Base-by-base conservation (phyloP, 208 protist genomes). In the Herpetomonas muscarum region DNA sequence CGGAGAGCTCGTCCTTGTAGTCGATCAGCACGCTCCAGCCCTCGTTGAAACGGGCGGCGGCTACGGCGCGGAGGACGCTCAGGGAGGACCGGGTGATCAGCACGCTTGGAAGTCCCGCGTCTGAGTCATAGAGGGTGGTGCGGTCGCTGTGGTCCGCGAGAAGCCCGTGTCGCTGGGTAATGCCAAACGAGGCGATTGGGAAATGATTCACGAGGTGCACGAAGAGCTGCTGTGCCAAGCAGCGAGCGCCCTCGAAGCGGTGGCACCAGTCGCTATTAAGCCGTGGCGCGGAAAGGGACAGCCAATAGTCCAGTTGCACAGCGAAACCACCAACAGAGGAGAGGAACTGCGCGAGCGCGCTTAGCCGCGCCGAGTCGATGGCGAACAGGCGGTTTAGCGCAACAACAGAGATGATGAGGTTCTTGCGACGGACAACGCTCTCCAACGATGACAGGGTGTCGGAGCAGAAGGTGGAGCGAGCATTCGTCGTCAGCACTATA, bases 141-240 rank as follows among this genome's bases (percentile, higher is more conserved):
- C 61, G 58, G 47, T 64, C 49, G 24, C 62, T 59, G 47, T 71
- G 31, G 30, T 60, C 47, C 15, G 59, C 52, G 25, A 25, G 49
- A 41, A 66, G 51, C 10, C 61, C 32, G 47, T 61, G 55, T 50
- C 34, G 67, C 37, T 60, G 65, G 19, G 60, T 70, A 30, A 78
- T 69, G 45, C 73, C 74, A 42, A 58, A 76, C 48, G 66, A 52
- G 25, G 55, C 45, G 3, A 92, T 70, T 10, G 89, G 86, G 55
- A 96, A 96, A 19, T 76, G 60, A 17, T 61, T 79, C 31, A 92
- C 81, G 21, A 96, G 66, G 51, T 92, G 84, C 31, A 93, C 89
- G 74, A 96, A 92, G 9, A 96, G 53, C 61, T 96, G 89, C 57
- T 93, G 83, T 13, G 84, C 78, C 9, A 93, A 55, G 55, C 89